Evolutionary conservation across 768 basidiomycete genomes (phyloP).

Genomic region (Roridomyces roridus): DNA sequence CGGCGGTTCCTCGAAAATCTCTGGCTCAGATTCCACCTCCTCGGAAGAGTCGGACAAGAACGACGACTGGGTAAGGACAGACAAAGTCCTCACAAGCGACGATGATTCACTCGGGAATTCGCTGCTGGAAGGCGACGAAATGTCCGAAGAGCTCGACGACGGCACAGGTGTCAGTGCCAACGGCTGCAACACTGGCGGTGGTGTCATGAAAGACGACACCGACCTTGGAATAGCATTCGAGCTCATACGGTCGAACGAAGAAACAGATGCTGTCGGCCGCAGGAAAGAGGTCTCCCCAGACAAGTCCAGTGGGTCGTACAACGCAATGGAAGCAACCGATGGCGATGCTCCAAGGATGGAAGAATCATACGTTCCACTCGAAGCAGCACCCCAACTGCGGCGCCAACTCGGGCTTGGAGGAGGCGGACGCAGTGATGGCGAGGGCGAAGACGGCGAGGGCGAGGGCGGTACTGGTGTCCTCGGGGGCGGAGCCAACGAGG

Average conservation of each 20-base stretch:
- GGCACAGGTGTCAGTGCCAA: conserved; percentile 19
- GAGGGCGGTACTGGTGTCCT: conserved; percentile 30
- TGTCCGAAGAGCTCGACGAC: conserved; percentile 16
- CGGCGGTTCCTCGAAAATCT: conserved; percentile 2
- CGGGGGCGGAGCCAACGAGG: conserved; percentile 3
- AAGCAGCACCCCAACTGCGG: conserved; percentile 65
- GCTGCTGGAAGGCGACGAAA: conserved; percentile 22
- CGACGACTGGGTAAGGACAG: conserved; percentile 21
- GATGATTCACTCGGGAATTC: conserved; percentile 11
- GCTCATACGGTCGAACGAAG: conserved; percentile 49
- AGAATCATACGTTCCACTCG: conserved; percentile 77
- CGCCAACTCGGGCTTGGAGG: not conserved
- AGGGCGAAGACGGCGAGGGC: no score
- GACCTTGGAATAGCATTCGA: conserved; percentile 46
- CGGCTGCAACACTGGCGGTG: conserved; percentile 35
- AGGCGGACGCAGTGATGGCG: no score
- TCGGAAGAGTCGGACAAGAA: conserved; percentile 17
- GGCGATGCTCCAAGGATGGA: conserved; percentile 77
- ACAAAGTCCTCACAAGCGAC: conserved; percentile 18
- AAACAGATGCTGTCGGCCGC: conserved; percentile 57
- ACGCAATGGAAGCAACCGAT: conserved; percentile 54
- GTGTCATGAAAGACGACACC: conserved; percentile 35
- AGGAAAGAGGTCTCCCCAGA: conserved; percentile 81
- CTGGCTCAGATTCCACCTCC: conserved; percentile 2
- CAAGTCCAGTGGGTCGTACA: conserved; percentile 66